These are phyloP conservation scores for Erodium trifolium DNA, from an alignment of 441 rosid species.

Conservation along the genomic window DNA sequence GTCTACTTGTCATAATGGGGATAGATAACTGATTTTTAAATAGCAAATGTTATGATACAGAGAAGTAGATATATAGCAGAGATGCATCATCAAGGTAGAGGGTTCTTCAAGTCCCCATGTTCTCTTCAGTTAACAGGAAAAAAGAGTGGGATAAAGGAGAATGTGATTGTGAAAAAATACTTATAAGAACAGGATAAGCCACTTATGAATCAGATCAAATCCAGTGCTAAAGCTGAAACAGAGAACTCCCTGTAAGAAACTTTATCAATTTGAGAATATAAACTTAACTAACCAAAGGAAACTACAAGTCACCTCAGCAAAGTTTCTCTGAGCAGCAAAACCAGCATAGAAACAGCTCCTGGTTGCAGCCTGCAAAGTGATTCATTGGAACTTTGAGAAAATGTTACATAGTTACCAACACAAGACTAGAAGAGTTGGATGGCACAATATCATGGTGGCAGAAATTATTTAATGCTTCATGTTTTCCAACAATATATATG, in stretches of 20 bases:
- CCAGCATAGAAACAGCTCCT: conserved; percentile 96
- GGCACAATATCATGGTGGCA: not conserved
- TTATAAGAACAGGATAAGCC: not conserved
- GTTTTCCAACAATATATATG: not conserved
- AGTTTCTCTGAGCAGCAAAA: conserved; percentile 96
- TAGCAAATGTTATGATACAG: not conserved
- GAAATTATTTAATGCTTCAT: not conserved
- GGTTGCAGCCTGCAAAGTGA: conserved; percentile 65
- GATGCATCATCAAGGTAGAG: not conserved
- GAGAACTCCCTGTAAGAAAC: not conserved
- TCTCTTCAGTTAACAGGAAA: not conserved
- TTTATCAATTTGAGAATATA: not conserved
- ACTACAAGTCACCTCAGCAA: conserved; percentile 70
- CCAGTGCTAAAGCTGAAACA: not conserved
- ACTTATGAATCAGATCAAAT: not conserved
- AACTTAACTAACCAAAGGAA: conserved; percentile 16
- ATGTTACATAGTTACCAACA: conserved; percentile 6
- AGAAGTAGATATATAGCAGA: not conserved
- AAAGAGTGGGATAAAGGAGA: not conserved
- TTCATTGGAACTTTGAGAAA: conserved; percentile 20
- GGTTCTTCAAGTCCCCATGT: not conserved
- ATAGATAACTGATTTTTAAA: not conserved
- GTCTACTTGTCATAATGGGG: not conserved
- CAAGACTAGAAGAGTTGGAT: not conserved
- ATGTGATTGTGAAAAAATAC: not conserved